Conservation (phyloP, 2,329 filamentous ascomycete species). For the Triangularia setosa region DNA sequence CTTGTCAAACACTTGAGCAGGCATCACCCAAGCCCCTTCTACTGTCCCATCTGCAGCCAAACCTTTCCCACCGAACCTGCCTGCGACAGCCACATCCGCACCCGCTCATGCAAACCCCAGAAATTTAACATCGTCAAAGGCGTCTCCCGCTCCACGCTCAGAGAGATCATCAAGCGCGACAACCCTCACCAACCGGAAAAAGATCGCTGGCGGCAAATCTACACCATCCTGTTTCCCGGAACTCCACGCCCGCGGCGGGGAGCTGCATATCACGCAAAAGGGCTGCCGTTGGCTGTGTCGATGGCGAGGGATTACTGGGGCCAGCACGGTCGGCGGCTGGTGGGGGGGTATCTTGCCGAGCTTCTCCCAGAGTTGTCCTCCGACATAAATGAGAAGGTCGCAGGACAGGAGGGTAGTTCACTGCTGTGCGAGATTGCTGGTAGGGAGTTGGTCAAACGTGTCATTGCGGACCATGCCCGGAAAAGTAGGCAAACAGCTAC, state of each 20-base stretch:
- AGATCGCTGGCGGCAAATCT: background rate
- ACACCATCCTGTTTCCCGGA: background rate
- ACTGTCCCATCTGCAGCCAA: background rate
- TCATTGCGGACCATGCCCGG: background rate
- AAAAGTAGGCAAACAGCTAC: too few relatives aligned
- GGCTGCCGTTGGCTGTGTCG: background rate
- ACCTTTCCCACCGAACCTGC: background rate
- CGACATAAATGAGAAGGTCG: background rate
- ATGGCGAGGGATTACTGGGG: background rate
- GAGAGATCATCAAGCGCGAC: background rate
- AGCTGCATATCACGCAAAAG: background rate
- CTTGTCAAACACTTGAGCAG: background rate
- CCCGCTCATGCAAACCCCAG: background rate
- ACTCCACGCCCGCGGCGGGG: background rate
- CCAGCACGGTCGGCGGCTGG: background rate
- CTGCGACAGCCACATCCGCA: background rate
- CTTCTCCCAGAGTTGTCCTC: too few relatives aligned
- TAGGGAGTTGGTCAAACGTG: background rate
- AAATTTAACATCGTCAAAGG: background rate
- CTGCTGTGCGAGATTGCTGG: background rate
- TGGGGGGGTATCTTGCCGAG: background rate
- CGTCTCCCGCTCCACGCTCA: background rate
- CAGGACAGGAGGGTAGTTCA: background rate
- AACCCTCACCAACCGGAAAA: background rate
- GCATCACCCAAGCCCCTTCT: background rate